phyloP scores from a whole-genome alignment of 2,329 filamentous ascomycete species.

The Scopulariopsis brevicaulis region DNA sequence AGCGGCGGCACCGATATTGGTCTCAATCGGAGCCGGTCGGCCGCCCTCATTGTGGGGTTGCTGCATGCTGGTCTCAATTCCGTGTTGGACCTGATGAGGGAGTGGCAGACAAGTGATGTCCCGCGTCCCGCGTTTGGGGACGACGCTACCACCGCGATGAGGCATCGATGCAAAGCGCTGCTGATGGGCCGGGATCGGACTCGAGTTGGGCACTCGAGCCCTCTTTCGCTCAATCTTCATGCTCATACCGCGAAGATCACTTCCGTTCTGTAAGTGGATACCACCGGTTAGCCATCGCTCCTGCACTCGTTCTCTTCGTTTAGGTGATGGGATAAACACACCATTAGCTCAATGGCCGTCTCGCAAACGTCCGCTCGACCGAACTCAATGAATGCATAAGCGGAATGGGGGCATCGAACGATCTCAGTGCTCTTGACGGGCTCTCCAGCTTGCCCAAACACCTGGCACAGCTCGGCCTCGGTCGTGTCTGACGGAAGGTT shows the following conservation, averaged over 20 bases:
- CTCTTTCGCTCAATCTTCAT: neutral
- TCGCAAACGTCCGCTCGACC: slow-evolving; percentile 22
- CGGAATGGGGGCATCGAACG: slow-evolving; percentile 6
- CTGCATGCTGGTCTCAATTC: neutral
- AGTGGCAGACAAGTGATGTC: neutral
- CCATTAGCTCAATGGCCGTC: slow-evolving; percentile 20
- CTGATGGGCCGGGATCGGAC: neutral
- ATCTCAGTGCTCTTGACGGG: neutral
- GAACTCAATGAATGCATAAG: slow-evolving; percentile 28
- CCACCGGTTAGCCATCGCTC: neutral
- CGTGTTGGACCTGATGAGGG: neutral
- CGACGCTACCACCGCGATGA: neutral
- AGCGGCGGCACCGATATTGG: neutral
- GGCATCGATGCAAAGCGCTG: neutral
- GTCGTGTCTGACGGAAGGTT: slow-evolving; percentile 8
- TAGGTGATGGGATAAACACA: slow-evolving; percentile 14
- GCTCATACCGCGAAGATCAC: neutral
- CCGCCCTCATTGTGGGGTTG: neutral
- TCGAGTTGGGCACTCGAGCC: neutral
- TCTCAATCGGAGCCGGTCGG: neutral
- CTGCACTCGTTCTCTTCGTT: neutral
- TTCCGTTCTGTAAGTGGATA: neutral
- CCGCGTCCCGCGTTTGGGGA: neutral
- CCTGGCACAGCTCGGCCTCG: slow-evolving; percentile 7
- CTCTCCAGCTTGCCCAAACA: neutral